Conservation (phyloP, 768 basidiomycete species). For the Phanerodontia chrysosporium region DNA sequence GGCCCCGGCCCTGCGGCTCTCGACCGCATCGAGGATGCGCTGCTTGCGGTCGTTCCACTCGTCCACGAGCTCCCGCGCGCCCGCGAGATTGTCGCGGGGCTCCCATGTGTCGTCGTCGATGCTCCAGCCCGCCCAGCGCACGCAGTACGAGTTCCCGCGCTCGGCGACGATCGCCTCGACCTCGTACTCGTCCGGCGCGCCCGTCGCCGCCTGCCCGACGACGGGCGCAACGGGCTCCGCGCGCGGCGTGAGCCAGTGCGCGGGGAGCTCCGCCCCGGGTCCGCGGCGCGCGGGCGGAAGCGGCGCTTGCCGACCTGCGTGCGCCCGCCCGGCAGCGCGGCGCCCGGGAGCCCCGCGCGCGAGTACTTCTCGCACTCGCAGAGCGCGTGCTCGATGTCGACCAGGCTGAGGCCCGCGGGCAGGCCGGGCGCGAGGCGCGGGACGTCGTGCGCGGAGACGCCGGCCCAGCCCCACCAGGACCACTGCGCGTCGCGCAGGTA, state of each 20-base stretch:
- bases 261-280: constrained; percentile 1
- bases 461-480: constrained; percentile 57
- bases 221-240: background rate
- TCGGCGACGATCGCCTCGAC: constrained; percentile 22
- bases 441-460: constrained; percentile 24
- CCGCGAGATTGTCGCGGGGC: constrained; percentile 2
- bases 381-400: constrained; percentile 74
- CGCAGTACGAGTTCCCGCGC: constrained; percentile 11
- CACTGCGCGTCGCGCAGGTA: constrained; percentile 60
- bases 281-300: background rate
- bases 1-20: background rate
- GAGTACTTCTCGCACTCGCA: constrained; percentile 81
- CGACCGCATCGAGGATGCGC: background rate
- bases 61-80: constrained; percentile 13
- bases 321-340: constrained; percentile 31
- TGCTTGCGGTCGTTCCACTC: constrained; percentile 11
- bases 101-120: constrained; percentile 21
- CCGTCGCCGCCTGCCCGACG: constrained; percentile 11
- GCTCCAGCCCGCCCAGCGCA: constrained; percentile 20
- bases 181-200: constrained; percentile 16
- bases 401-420: constrained; percentile 42
- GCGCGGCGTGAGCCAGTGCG: constrained; percentile 2
- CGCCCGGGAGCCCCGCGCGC: constrained; percentile 47
- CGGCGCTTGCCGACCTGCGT: constrained; percentile 27
- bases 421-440: constrained; percentile 20